Base-by-base conservation (phyloP, 2,329 filamentous ascomycete genomes). In the Claviceps spartinae region DNA sequence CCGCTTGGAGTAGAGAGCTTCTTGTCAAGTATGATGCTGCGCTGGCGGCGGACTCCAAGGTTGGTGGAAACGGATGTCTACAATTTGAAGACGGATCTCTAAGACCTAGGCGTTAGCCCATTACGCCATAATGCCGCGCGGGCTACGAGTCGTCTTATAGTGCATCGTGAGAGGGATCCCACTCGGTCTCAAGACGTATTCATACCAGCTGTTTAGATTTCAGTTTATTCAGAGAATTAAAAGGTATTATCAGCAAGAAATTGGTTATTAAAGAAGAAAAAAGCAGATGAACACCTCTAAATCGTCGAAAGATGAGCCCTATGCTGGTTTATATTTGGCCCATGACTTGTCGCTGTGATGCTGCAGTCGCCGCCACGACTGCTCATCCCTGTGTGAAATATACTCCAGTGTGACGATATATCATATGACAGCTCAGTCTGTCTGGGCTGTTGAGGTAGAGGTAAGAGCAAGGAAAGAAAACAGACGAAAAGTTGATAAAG, bases 51-150 rank as follows among this genome's bases (percentile, higher is more conserved):
- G 16, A 60, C 58, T 18, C 53, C 53, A 18, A 57, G 54, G 20
- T 55, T 54, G n/a, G 54, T 56, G 14, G 57, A 56, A 26, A 62
- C 54, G n/a, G 61, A 61, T 34, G 56, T 57, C 48, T 62, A 58
- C 3, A 62, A 56, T 22, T 54, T 55, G 40, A 60, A 61, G 42
- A 62, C 57, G 18, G 18, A 18, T 16, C 48, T 26, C 24, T 30
- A 37, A 20, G 43, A 22, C 48, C n/a, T 14, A 53, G 47, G 18
- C 49, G 43, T 26, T 42, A 24, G 38, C n/a, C 45, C 49, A 22
- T 48, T 41, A 41, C 40, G 11, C 45, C 13, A 53, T 51, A 26
- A 26, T 26, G 26, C 2, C 26, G 2, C 40, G 40, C 11, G 24
- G 18, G 47, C 42, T n/a, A 30, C 26, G 26, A 14, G 48, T 14